Evolutionary conservation across 257 asterid genomes (phyloP).

Genomic region (Misopates orontium): DNA sequence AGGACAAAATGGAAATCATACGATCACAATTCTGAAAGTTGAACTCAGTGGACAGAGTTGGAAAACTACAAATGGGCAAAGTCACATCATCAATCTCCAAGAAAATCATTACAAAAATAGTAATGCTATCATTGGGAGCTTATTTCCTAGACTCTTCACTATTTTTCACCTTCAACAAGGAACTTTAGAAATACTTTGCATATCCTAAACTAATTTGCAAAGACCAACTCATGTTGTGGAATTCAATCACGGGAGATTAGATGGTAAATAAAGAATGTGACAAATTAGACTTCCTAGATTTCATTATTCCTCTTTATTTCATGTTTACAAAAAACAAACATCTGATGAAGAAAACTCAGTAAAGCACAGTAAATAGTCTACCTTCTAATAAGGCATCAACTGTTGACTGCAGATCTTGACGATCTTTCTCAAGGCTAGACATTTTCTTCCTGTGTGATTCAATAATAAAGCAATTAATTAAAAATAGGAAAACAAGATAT

Average conservation of each 20-base stretch:
- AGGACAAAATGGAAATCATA: not conserved
- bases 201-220: slow-evolving; percentile 1
- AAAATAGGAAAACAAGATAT: slow-evolving; percentile 5
- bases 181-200: not conserved
- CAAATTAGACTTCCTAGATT: slow-evolving; percentile 6
- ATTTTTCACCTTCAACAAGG: not conserved
- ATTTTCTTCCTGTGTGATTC: slow-evolving; percentile 63
- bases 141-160: slow-evolving; percentile 3
- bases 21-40: slow-evolving; percentile 16
- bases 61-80: slow-evolving; percentile 16
- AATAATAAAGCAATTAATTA: slow-evolving; percentile 10
- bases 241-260: not conserved
- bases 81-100: not conserved
- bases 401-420: slow-evolving; percentile 85
- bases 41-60: not conserved
- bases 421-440: slow-evolving; percentile 85
- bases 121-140: not conserved
- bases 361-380: slow-evolving; percentile 21
- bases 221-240: slow-evolving; percentile 5
- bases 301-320: slow-evolving; percentile 18
- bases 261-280: not conserved
- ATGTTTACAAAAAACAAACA: not conserved
- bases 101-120: slow-evolving; percentile 12
- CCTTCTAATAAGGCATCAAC: slow-evolving; percentile 94
- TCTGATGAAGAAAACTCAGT: slow-evolving; percentile 8